phyloP scores from a whole-genome alignment of 2,329 filamentous ascomycete genomes.

The Alternaria tenuissima region DNA sequence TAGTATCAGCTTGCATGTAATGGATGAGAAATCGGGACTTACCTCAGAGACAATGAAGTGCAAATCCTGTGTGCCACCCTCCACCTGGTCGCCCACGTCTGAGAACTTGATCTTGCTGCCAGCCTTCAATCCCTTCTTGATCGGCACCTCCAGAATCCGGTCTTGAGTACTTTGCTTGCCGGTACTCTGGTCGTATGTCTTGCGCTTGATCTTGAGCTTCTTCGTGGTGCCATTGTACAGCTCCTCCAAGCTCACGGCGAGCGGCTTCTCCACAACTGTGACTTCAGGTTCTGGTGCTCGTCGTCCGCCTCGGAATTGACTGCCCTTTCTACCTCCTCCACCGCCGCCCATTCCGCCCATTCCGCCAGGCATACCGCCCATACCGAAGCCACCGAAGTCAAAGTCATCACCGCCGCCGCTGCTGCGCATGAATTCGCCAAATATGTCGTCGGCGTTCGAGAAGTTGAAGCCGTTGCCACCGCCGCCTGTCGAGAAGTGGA shows the following conservation, averaged over 20 bases:
- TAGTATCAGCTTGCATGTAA: constrained; percentile 23
- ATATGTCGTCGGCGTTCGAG: constrained; percentile 83
- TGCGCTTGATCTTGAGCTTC: constrained; percentile 98
- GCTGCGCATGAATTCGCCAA: constrained; percentile 79
- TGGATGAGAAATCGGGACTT: constrained; percentile 51
- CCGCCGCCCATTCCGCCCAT: constrained; percentile 54
- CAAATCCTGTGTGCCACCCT: constrained; percentile 92
- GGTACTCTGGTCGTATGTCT: constrained; percentile 82
- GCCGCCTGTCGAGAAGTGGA: constrained; percentile 69
- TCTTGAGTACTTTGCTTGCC: constrained; percentile 89
- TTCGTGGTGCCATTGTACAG: constrained; percentile 87
- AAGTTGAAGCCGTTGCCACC: constrained; percentile 77
- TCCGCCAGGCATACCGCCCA: constrained; percentile 45
- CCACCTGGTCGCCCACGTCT: constrained; percentile 96
- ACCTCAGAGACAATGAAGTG: constrained; percentile 96
- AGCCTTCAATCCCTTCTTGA: constrained; percentile 94
- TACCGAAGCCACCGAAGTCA: constrained; percentile 51
- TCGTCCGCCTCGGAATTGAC: constrained; percentile 51
- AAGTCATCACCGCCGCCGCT: constrained; percentile 63
- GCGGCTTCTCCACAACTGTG: constrained; percentile 84
- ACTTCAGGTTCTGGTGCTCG: constrained; percentile 77
- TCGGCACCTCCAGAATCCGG: constrained; percentile 90
- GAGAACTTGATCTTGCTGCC: constrained; percentile 99
- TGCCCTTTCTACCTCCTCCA: constrained; percentile 50
- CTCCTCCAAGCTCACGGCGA: constrained; percentile 86